A percentile compares a stretch with the other conserved stretches of the same genome.
phyloP scores from a whole-genome alignment of 495 filamentous ascomycete genomes.

The Podospora pseudocomata region DNA sequence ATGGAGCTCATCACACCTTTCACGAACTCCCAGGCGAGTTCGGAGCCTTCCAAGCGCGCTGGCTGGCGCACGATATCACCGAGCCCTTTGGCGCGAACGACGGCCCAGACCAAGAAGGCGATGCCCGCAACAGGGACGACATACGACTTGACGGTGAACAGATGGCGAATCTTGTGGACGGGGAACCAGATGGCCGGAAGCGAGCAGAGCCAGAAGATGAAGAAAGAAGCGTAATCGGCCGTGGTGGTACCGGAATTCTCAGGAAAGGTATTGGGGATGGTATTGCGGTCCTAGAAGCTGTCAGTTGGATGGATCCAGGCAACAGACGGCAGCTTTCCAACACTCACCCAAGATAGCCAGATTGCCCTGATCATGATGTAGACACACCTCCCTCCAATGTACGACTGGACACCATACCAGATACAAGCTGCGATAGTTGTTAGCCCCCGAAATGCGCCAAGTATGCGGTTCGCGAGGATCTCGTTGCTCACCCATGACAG shows the following conservation, averaged over 20 bases:
- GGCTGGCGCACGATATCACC: conserved; percentile 81
- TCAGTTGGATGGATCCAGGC: conserved; percentile 14
- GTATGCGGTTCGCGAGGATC: background rate
- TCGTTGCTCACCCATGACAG: conserved; percentile 60
- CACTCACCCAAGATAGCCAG: conserved; percentile 57
- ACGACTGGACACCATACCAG: conserved; percentile 85
- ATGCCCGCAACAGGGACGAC: conserved; percentile 81
- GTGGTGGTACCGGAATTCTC: conserved; percentile 67
- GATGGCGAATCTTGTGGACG: conserved; percentile 71
- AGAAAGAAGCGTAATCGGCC: conserved; percentile 71
- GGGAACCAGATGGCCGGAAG: conserved; percentile 85
- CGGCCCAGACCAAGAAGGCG: conserved; percentile 87
- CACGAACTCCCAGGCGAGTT: conserved; percentile 76
- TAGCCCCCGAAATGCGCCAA: conserved; percentile 5
- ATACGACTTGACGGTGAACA: conserved; percentile 88
- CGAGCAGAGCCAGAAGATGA: conserved; percentile 77
- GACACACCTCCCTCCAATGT: conserved; percentile 80
- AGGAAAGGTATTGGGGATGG: conserved; percentile 65
- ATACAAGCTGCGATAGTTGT: conserved; percentile 51
- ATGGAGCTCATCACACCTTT: conserved; percentile 84
- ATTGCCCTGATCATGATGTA: conserved; percentile 79
- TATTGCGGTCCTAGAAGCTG: conserved; percentile 39
- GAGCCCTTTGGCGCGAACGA: conserved; percentile 76
- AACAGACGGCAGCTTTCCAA: background rate
- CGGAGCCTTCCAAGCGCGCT: conserved; percentile 59